Base-by-base conservation (phyloP, 495 filamentous ascomycete genomes). In the Durotheca rogersii region DNA sequence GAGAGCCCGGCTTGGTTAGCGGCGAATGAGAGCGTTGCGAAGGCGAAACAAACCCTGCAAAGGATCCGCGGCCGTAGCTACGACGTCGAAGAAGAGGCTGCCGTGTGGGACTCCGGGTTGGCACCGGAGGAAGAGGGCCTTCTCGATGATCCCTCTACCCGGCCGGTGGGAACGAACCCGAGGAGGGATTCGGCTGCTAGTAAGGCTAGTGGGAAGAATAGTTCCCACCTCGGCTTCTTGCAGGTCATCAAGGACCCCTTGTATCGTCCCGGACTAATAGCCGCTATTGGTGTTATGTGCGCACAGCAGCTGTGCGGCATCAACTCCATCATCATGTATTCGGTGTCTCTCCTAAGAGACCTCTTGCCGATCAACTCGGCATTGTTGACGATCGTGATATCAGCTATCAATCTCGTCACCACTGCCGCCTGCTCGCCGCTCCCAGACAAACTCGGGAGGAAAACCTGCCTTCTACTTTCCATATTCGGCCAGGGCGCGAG, bases 281-380 rank as follows among this genome's bases (percentile, higher is more conserved):
- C 90, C 2, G 90, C 96, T 10, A 80, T 91, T 14, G 89, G 84
- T 3, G 84, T 96, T 53, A 97, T 97, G 94, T 71, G 91, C 27
- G 84, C 88, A 6, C 93, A 98, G 61, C 93, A 98, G 62, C 75
- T 98, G 16, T 86, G 82, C 21, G 91, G 92, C 19, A 90, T 98
- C 71, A 98, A 98, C 75, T 90, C 87, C 45, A 90, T 97, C 57
- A 84, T 98, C 66, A 96, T 98, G 90, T 97, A 98, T 69, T 93
- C 89, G 6, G 93, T 98, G 2, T 88, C 87, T 3, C 81, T 97
- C 1, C 76, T 98, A 27, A 79, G 83, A 27, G 80, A 76, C 34
- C 80, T 96, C 7, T 71, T 97, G 0, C 86, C 87, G 6, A 82
- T 85, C 17, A 86, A 79, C 21, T 89, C 90, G 0, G 86, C 84